Percentiles rank a stretch among this genome's conserved stretches.
Evolutionary conservation across 805 yeast genomes (phyloP).

Genomic region (Myxozyma vanderwaltii): DNA sequence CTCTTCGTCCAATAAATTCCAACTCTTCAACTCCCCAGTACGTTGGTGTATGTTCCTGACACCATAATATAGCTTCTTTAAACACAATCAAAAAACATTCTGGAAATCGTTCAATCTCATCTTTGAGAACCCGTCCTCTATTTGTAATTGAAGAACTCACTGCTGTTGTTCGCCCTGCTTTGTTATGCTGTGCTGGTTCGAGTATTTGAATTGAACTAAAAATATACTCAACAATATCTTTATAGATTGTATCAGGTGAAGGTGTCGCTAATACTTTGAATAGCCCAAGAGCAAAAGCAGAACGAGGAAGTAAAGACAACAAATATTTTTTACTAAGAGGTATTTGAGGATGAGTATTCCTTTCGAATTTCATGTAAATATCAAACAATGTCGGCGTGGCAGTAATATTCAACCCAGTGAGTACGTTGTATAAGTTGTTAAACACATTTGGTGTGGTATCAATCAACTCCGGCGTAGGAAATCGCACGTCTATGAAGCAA

Average conservation of each 20-base stretch:
- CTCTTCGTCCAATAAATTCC: slow-evolving; percentile 67
- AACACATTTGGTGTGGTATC: slow-evolving; percentile 21
- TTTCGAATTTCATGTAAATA: background rate
- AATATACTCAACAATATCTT: slow-evolving; percentile 7
- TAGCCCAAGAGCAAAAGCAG: slow-evolving; percentile 12
- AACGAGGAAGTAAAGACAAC: slow-evolving; percentile 4
- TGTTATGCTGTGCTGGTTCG: background rate
- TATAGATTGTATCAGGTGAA: slow-evolving; percentile 11
- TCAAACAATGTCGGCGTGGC: slow-evolving; percentile 7
- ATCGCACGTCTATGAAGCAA: slow-evolving; percentile 8
- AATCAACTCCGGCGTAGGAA: slow-evolving; percentile 1
- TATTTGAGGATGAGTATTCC: background rate
- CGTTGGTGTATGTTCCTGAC: slow-evolving; percentile 56
- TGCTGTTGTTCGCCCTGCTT: background rate
- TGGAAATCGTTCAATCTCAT: slow-evolving; percentile 66
- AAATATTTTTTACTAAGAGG: background rate
- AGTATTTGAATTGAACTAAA: background rate
- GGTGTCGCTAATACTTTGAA: slow-evolving; percentile 9
- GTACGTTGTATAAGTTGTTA: slow-evolving; percentile 4
- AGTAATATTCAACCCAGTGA: background rate
- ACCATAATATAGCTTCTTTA: slow-evolving; percentile 48
- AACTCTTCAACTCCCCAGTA: slow-evolving; percentile 51
- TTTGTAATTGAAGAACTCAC: background rate
- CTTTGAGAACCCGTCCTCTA: slow-evolving; percentile 47
- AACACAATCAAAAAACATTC: slow-evolving; percentile 70